Conservation (phyloP, 2,329 filamentous ascomycete species). For the Chaetomium sp. region DNA sequence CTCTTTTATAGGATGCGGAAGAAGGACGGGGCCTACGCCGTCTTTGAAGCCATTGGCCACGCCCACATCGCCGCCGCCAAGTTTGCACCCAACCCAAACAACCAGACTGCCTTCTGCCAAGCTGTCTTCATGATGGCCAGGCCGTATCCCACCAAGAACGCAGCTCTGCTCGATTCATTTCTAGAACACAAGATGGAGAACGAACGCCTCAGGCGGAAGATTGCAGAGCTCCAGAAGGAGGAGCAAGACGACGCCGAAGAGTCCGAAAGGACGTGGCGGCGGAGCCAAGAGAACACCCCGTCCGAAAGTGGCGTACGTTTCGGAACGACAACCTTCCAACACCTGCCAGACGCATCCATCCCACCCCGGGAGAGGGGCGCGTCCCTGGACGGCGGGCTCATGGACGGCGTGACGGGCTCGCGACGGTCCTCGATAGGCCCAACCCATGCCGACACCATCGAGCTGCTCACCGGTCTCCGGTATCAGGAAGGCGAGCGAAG, state of each 20-base stretch:
- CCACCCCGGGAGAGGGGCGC: slow-evolving; percentile 66
- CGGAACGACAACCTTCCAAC: not conserved
- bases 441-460: slow-evolving; percentile 80
- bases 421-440: slow-evolving; percentile 71
- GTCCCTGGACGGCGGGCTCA: slow-evolving; percentile 70
- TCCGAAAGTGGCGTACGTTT: slow-evolving; percentile 46
- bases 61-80: slow-evolving; percentile 78
- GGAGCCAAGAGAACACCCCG: slow-evolving; percentile 59
- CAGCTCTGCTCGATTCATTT: slow-evolving; percentile 84
- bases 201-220: slow-evolving; percentile 79
- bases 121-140: slow-evolving; percentile 94
- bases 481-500: slow-evolving; percentile 89
- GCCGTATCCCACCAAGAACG: slow-evolving; percentile 86
- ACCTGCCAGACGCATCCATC: slow-evolving; percentile 48
- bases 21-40: slow-evolving; percentile 69
- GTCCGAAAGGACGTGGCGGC: slow-evolving; percentile 60
- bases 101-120: slow-evolving; percentile 72
- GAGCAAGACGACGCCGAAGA: slow-evolving; percentile 78
- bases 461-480: slow-evolving; percentile 86
- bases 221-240: slow-evolving; percentile 81
- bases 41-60: slow-evolving; percentile 92
- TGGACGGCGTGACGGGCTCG: slow-evolving; percentile 67
- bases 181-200: slow-evolving; percentile 97
- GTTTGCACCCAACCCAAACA: slow-evolving; percentile 63
- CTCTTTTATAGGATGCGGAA: slow-evolving; percentile 86